Base-by-base conservation (phyloP, 2,329 filamentous ascomycete genomes). In the Ophiostoma ips region DNA sequence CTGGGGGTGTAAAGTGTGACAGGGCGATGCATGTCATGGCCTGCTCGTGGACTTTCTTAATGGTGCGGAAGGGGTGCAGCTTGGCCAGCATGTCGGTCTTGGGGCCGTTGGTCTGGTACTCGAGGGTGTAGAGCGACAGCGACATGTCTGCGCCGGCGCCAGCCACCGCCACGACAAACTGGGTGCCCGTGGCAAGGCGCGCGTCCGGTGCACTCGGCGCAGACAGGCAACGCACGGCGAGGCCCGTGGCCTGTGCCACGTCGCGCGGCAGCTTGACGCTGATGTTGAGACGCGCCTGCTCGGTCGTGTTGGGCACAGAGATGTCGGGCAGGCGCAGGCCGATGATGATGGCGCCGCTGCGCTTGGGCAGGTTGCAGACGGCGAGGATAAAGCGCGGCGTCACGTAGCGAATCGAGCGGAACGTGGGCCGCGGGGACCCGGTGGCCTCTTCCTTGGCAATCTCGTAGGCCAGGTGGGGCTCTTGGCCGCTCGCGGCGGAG, bases 131-230 rank as follows among this genome's bases (percentile, higher is more conserved):
- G 28, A 95, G 68, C 5, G 77, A 78, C 56, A 95, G 81, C 11
- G 86, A 87, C 53, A 81, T 79, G 16, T 94, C 85, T 58, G 84
- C 83, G 8, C 83, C 83, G 13, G 34, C 43, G 9, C 83, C 83
- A 3, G 85, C 84, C 13, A 94, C 79, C 7, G 88, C 89, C 56
- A 95, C 73, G 44, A 84, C 76, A 56, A 87, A 84, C 65, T 95
- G 87, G 44, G 81, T 77, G 52, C 83, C 79, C 50, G 84, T 79
- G 48, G 76, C 77, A 48, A 54, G 50, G 1, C 35, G 52, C 10
- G 31, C 43, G 19, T 48, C 55, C 4, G 73, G 66, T 16, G 74
- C 69, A 0, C 73, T 65, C 7, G 76, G 68, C 5, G 70, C 73
- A 10, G 76, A 73, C 10, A 95, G 72, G 52, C 82, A 78, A 53